Percentiles rank a stretch among this genome's conserved stretches.
Evolutionary conservation across 345 rosid species (phyloP).

Genomic region (Capsella bursapastoris): DNA sequence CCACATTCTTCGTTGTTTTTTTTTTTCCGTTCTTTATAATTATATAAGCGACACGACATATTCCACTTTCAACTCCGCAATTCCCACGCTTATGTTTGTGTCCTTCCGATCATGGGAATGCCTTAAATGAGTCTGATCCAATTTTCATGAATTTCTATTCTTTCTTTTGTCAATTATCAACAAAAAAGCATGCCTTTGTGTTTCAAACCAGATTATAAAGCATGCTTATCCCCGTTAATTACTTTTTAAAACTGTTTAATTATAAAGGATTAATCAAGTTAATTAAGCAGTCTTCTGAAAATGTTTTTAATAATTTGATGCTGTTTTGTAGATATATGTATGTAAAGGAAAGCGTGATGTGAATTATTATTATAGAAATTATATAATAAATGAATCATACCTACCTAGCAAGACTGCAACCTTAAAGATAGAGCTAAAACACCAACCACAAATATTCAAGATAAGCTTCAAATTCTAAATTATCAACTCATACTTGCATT

Average conservation of each 20-base stretch:
- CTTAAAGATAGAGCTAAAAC: neutral
- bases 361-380: neutral
- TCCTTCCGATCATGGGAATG: slow-evolving; percentile 29
- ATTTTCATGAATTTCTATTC: neutral
- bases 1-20: neutral
- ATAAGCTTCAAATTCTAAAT: neutral
- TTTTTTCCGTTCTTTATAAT: neutral
- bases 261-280: neutral
- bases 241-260: neutral
- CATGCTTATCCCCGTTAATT: slow-evolving; percentile 25
- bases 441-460: neutral
- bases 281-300: neutral
- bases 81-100: slow-evolving; percentile 39
- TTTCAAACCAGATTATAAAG: slow-evolving; percentile 4
- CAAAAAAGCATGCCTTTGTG: slow-evolving; percentile 22
- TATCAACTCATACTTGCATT: too few species aligned
- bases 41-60: slow-evolving; percentile 4
- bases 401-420: neutral
- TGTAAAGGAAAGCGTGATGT: neutral
- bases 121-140: slow-evolving; percentile 12
- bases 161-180: neutral
- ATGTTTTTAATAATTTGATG: neutral
- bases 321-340: neutral
- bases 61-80: slow-evolving; percentile 27
- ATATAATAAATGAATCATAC: neutral